Base-by-base conservation (phyloP, 1,139 yeast genomes). In the Candida sp. region DNA sequence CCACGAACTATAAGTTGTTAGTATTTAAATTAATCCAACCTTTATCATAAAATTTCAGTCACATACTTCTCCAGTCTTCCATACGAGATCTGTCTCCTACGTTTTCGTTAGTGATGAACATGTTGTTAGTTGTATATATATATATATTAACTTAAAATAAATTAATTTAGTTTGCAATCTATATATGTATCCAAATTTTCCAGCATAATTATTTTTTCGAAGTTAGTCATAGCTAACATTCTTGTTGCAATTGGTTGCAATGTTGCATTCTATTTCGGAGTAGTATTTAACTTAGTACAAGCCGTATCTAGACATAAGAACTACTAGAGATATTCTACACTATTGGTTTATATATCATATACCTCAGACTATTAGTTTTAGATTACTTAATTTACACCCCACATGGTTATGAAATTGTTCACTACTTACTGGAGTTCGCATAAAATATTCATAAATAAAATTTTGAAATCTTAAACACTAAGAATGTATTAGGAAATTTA, bases 61-160 rank as follows among this genome's bases (percentile, higher is more conserved):
- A 72, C 76, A 61, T 77, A 70, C 79, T 84, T 81, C 97, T 84
- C 95, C 95, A 88, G 69, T 89, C 96, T 68, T 89, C 96, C 60
- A 87, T 66, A 54, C 93, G 80, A 50, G 79, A 60, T 64, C 95
- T 81, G 69, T 88, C 95, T 45, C 96, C 97, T 47, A 83, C 76
- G 66, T 87, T 77, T 36, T 83, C 85, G 74, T 89, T 89, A 56
- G 84, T 79, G 58, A 87, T 83, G 78, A 87, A 89, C 96, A 88
- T 88, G 54, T 54, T 45, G 50, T 53, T n/a, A 35, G 27, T 9
- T 21, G 11, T 12, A 15, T 15, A 15, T 15, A 3, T 15, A 3
- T 15, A 15, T 15, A 15, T 15, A 15, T 15, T 15, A 15, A 15
- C 19, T 15, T 15, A 15, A 15, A 15, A 15, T 15, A 15, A 15